Conservation (phyloP, 2,329 filamentous ascomycete genomes). For the Colletotrichum ledebouriae region DNA sequence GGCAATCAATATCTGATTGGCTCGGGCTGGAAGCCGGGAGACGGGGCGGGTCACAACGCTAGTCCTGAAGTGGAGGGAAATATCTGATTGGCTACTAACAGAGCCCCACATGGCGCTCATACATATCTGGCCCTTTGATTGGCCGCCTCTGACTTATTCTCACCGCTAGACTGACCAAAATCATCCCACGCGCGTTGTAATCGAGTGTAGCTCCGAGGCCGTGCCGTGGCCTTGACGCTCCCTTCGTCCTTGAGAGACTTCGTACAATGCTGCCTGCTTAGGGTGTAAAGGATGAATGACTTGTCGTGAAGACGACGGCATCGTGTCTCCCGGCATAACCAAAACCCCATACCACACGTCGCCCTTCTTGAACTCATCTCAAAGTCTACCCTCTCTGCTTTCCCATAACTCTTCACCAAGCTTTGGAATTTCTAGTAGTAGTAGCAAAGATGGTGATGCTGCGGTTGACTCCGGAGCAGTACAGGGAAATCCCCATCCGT, state of each 20-base stretch:
- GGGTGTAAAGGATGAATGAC: slow-evolving; percentile 3
- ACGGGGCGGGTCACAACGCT: not conserved
- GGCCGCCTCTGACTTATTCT: not conserved
- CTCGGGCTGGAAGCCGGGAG: not conserved
- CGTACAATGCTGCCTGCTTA: not conserved
- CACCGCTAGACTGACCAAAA: not conserved
- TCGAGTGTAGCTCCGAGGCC: not conserved
- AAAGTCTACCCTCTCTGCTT: not conserved
- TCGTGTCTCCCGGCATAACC: not conserved
- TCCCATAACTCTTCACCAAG: no score
- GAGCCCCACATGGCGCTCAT: not conserved
- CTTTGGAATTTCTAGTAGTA: not conserved
- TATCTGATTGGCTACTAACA: not conserved
- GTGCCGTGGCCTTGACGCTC: not conserved
- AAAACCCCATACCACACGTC: not conserved
- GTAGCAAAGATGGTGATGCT: slow-evolving; percentile 34
- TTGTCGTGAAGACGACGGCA: not conserved
- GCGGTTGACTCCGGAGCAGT: slow-evolving; percentile 29
- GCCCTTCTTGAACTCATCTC: not conserved
- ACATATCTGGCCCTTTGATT: not conserved
- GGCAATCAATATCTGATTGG: slow-evolving; percentile 18
- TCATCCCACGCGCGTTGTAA: not conserved
- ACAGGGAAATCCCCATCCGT: slow-evolving; percentile 30
- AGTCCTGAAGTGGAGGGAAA: not conserved
- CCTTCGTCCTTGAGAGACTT: not conserved